Base-by-base conservation (phyloP, 75 land plant species). In the Cunninghamia lanceolata region DNA sequence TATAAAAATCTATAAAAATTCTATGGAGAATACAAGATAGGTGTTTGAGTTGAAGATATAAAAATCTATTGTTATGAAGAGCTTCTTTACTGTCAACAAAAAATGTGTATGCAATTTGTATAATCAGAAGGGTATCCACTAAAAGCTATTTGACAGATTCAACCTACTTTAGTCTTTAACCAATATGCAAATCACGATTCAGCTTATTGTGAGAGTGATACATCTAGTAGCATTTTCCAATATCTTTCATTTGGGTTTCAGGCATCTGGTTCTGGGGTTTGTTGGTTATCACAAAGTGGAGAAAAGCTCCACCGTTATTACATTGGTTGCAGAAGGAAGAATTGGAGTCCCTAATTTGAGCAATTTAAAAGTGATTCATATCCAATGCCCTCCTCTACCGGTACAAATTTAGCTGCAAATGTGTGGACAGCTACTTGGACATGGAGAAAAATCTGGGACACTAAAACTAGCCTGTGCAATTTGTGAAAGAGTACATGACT, bases 281-380 rank as follows among this genome's bases (percentile, higher is more conserved):
- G 99, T 98, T 54, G 99, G 99, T 17, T 98, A 98, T 86, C 99
- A 99, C 14, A 95, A 98, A 89, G 98, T 96, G 53, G 98, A 98
- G 30, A 98, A 96, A 85, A 96, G 96, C 84, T 96, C 99, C 39
- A 98, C 95, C 3, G 95, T 98, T 79, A 98, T 95, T 92, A 98
- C 96, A 17, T 88, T 98, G 82, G 96, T 96, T 28, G 96, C 95
- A 11, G 89, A 92, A 85, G 94, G 94, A 85, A 87, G 91, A 54
- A 95, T 96, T 38, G 96, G 96, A 4, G 99, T 95, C 13, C 4
- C 28, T 21, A 19, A 59, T 4, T 19, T 19, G 25, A 59, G 17
- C 56, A 59, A 1, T 59, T 59, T 59, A 59, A 59, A 54, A 54
- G 17, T 19, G 25, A 59, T 59, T 25, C 28, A 59, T 59, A 21